Percentiles rank a stretch among this genome's conserved stretches.
Evolutionary conservation across 73 alveolate genomes (phyloP).

Genomic region (Diophrys appendiculata): DNA sequence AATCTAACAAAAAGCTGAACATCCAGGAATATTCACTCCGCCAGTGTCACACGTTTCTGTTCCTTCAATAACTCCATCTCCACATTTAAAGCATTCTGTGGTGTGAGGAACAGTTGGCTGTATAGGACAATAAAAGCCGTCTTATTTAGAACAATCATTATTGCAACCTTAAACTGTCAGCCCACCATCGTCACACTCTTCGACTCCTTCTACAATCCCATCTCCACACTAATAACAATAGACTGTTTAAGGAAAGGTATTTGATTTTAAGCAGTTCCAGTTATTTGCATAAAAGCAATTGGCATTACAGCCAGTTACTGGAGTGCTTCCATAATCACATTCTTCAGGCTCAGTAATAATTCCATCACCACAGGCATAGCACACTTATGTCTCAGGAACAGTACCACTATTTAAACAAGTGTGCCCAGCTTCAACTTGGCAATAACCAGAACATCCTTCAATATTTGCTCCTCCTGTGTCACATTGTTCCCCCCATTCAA

Average conservation of each 20-base stretch:
- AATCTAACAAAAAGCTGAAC: background rate
- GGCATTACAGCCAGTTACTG: background rate
- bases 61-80: background rate
- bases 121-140: background rate
- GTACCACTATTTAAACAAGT: background rate
- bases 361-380: background rate
- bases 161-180: background rate
- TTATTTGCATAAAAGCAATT: background rate
- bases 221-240: background rate
- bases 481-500: background rate
- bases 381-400: background rate
- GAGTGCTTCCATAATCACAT: background rate
- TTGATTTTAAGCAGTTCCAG: background rate
- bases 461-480: background rate
- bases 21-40: background rate
- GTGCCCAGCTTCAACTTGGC: background rate
- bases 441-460: background rate
- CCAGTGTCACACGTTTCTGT: background rate
- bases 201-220: conserved; percentile 1
- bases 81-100: background rate
- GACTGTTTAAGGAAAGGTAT: background rate
- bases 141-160: background rate
- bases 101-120: background rate
- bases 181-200: background rate
- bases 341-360: background rate